A percentile compares a stretch with the other conserved stretches of the same genome.
phyloP scores from a whole-genome alignment of 495 filamentous ascomycete genomes.

The Penicillium arizonense region DNA sequence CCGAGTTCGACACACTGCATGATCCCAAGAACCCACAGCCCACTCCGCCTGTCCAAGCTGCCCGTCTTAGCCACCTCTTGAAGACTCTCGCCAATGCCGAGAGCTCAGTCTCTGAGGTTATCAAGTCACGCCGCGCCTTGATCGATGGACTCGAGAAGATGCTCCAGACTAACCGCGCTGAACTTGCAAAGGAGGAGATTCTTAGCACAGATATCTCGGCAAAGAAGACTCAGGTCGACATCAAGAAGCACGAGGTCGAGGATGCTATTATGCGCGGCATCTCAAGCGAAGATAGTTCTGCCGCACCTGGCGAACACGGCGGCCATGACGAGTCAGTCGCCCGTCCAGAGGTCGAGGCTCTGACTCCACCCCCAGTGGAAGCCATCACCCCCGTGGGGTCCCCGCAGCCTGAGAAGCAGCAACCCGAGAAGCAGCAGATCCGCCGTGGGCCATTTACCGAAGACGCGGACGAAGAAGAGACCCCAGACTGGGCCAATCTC shows the following conservation, averaged over 20 bases:
- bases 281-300: slow-evolving; percentile 45
- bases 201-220: slow-evolving; percentile 56
- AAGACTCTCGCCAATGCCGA: slow-evolving; percentile 90
- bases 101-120: slow-evolving; percentile 81
- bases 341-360: slow-evolving; percentile 76
- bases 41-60: slow-evolving; percentile 84
- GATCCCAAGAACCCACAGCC: slow-evolving; percentile 64
- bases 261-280: slow-evolving; percentile 82
- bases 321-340: slow-evolving; percentile 48
- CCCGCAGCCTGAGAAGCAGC: slow-evolving; percentile 33
- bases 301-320: slow-evolving; percentile 39
- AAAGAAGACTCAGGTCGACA: slow-evolving; percentile 65
- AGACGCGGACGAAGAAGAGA: slow-evolving; percentile 17
- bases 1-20: slow-evolving; percentile 78
- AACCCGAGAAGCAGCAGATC: slow-evolving; percentile 22
- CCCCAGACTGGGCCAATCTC: slow-evolving; percentile 24
- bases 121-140: slow-evolving; percentile 78
- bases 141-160: slow-evolving; percentile 81
- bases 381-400: slow-evolving; percentile 45
- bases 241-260: slow-evolving; percentile 82
- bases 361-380: slow-evolving; percentile 72
- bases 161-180: slow-evolving; percentile 68
- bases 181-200: slow-evolving; percentile 65
- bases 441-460: slow-evolving; percentile 20
- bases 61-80: slow-evolving; percentile 80